Evolutionary conservation across 352 stramenopile species (phyloP).

Genomic region (Hyaloperonospora brassicae): DNA sequence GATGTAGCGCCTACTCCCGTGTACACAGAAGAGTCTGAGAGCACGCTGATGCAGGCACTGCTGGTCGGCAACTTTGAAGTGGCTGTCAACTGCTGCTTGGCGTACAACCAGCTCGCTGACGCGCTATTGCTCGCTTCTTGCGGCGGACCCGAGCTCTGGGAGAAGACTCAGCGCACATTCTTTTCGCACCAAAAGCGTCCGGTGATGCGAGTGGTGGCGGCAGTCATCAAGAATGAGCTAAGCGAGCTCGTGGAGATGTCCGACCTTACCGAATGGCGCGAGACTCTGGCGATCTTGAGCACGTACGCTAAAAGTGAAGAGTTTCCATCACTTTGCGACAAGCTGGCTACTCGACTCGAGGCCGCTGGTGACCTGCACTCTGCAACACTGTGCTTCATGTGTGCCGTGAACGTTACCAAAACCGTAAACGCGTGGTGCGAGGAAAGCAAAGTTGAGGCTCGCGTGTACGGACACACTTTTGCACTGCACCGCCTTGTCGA

Average conservation of each 20-base stretch:
- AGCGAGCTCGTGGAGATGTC: slow-evolving; percentile 76
- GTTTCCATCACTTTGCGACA: slow-evolving; percentile 93
- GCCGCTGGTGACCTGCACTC: slow-evolving; percentile 81
- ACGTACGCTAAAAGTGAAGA: slow-evolving; percentile 97
- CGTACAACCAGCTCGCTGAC: slow-evolving; percentile 93
- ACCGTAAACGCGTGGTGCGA: slow-evolving; percentile 86
- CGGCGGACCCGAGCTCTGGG: slow-evolving; percentile 92
- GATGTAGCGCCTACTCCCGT: slow-evolving; percentile 53
- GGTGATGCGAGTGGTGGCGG: slow-evolving; percentile 93
- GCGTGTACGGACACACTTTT: slow-evolving; percentile 54
- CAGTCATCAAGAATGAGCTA: slow-evolving; percentile 94
- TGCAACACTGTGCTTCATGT: slow-evolving; percentile 97
- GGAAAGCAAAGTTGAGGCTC: slow-evolving; percentile 75
- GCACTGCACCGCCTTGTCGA: slow-evolving; percentile 95
- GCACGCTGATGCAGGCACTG: slow-evolving; percentile 91
- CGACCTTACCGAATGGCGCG: slow-evolving; percentile 91
- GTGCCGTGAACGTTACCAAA: slow-evolving; percentile 87
- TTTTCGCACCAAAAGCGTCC: slow-evolving; percentile 87
- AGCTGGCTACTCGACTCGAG: slow-evolving; percentile 89
- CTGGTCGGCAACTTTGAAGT: slow-evolving; percentile 97
- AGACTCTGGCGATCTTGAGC: slow-evolving; percentile 95
- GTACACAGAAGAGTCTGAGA: slow-evolving; percentile 88
- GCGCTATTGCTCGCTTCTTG: slow-evolving; percentile 90
- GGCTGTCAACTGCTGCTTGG: slow-evolving; percentile 95
- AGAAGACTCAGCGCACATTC: slow-evolving; percentile 92